Base-by-base conservation (phyloP, 257 asterid species). In the Agastache rugosa region DNA sequence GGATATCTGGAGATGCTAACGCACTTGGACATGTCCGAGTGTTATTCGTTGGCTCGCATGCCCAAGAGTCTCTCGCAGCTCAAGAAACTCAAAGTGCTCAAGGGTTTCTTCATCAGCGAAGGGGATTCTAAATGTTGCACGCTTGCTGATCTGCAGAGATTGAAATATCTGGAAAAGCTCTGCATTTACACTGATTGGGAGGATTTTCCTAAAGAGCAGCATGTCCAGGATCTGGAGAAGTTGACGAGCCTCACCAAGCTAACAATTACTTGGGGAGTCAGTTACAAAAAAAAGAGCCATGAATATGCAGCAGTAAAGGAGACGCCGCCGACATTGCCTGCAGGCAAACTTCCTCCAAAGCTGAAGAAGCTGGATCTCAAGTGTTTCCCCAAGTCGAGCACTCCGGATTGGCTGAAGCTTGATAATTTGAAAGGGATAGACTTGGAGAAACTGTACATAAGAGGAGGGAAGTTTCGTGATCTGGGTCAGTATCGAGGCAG, bases 21-120 rank as follows among this genome's bases (percentile, higher is more conserved):
- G 7, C 87, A 84, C 60, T 34, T 87, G 86, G 91, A 87, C 53
- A 63, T 87, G 75, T 84, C 91, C 0, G 87, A 87, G 66, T 87
- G 89, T 73, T 87, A 84, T 41, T 54, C 84, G 85, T 81, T 87
- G 19, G 79, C 75, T 3, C 75, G 63, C 55, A 82, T 87, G 89
- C 91, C 91, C 6, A 78, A 82, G 77, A 45, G 73, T 8, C 73
- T 86, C 19, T 55, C 83, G 3, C 0, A 5, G 25, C 85, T 86
- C 15, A 14, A 1, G 10, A 17, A 72, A 2, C 80, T 86, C 20
- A 41, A 48, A 63, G 88, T 86, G 19, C 78, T 86, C 4, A 86
- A 86, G 79, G 91, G 91, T 17, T 86, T 86, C 64, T 77, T 84
- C 0, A 82, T 84, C 9, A 67, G 58, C 42, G 11, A 11, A 1